phyloP scores from a whole-genome alignment of 2,329 filamentous ascomycete genomes.

The Aspergillus hortae region DNA sequence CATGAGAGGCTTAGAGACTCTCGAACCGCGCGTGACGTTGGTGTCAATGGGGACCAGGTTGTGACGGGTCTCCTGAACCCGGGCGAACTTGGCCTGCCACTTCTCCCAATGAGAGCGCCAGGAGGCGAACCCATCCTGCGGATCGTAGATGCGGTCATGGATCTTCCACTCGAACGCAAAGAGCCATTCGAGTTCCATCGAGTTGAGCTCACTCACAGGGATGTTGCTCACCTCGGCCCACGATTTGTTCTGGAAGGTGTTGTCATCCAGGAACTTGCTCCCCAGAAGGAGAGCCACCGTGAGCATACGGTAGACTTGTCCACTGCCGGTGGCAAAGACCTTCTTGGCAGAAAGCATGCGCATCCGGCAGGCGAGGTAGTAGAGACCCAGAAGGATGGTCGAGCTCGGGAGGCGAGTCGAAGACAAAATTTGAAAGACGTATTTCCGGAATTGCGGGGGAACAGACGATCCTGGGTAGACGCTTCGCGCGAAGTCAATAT shows the following conservation, averaged over 20 bases:
- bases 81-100: conserved; percentile 54
- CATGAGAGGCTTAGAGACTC: conserved; percentile 48
- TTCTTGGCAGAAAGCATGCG: conserved; percentile 62
- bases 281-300: conserved; percentile 81
- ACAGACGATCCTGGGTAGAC: conserved; percentile 61
- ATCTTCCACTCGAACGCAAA: conserved; percentile 77
- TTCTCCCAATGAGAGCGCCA: conserved; percentile 66
- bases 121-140: conserved; percentile 63
- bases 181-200: conserved; percentile 84
- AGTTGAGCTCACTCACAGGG: conserved; percentile 76
- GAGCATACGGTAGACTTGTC: conserved; percentile 81
- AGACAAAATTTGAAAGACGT: conserved; percentile 83
- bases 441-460: conserved; percentile 79
- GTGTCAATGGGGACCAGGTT: conserved; percentile 64
- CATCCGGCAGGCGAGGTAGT: conserved; percentile 81
- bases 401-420: conserved; percentile 87
- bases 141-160: conserved; percentile 77
- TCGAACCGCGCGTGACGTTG: conserved; percentile 53
- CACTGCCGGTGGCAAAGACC: conserved; percentile 56
- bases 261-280: conserved; percentile 95
- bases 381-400: conserved; percentile 85
- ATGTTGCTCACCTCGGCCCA: conserved; percentile 96
- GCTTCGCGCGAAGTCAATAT: conserved; percentile 62
- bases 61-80: conserved; percentile 43
- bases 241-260: conserved; percentile 94